A percentile compares a stretch with the other conserved stretches of the same genome.
Conservation (phyloP, 1,284 basidiomycete species). For the Pulveroboletus sp. region DNA sequence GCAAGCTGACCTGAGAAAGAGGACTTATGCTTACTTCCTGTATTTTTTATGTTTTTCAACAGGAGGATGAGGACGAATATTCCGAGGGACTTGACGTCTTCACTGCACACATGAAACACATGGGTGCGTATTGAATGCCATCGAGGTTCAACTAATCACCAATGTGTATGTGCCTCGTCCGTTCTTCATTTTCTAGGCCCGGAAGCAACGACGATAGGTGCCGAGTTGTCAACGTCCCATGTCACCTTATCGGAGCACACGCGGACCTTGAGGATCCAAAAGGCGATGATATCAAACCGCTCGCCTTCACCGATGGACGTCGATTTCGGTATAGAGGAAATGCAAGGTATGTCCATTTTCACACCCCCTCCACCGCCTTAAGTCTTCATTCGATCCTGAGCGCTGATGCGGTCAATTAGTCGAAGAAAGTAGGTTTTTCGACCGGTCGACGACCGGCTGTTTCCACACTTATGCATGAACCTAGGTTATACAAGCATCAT, state of each 20-base stretch:
- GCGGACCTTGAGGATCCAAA: constrained; percentile 24
- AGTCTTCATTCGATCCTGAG: neutral
- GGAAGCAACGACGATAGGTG: constrained; percentile 7
- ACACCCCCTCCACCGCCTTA: neutral
- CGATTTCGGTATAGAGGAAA: constrained; percentile 16
- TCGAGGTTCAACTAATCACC: neutral
- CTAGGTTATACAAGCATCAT: constrained; percentile 8
- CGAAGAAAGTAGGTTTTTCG: constrained; percentile 16
- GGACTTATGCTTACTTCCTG: constrained; percentile 7
- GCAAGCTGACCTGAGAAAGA: neutral
- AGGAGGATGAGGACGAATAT: constrained; percentile 33
- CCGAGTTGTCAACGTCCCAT: constrained; percentile 20
- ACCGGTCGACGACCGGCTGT: neutral
- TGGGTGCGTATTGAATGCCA: constrained; percentile 20
- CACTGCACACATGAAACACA: constrained; percentile 7
- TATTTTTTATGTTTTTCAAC: constrained; percentile 2
- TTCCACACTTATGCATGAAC: constrained; percentile 12
- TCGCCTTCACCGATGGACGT: constrained; percentile 29
- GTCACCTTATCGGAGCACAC: constrained; percentile 24
- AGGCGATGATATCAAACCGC: constrained; percentile 3
- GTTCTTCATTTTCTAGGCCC: constrained; percentile 10
- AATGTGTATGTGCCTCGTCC: neutral
- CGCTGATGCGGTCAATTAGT: constrained; percentile 16
- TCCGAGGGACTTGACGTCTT: constrained; percentile 23
- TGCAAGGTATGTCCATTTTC: constrained; percentile 19